A percentile compares a stretch with the other conserved stretches of the same genome.
phyloP scores from a whole-genome alignment of 2,329 filamentous ascomycete species.

The Juglanconis sp. region DNA sequence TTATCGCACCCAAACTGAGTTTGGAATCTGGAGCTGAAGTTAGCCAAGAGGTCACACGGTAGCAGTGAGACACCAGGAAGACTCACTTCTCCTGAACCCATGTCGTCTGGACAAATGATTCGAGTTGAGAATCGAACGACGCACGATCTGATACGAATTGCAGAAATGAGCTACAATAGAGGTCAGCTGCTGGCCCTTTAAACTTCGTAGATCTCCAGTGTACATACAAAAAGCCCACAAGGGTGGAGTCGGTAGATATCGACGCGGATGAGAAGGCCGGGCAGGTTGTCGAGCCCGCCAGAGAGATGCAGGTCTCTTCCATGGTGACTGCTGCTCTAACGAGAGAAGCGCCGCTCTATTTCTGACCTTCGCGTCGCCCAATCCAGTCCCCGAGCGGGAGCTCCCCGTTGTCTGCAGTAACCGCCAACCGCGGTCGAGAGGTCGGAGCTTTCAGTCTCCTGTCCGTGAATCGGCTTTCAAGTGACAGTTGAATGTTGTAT shows the following conservation, averaged over 20 bases:
- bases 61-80: background rate
- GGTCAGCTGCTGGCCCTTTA: background rate
- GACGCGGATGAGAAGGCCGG: slow-evolving; percentile 61
- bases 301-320: slow-evolving; percentile 46
- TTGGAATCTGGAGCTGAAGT: slow-evolving; percentile 63
- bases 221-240: slow-evolving; percentile 57
- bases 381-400: background rate
- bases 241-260: slow-evolving; percentile 52
- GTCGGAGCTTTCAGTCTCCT: background rate
- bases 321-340: slow-evolving; percentile 30
- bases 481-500: slow-evolving; percentile 9
- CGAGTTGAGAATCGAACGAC: slow-evolving; percentile 75
- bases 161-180: slow-evolving; percentile 75
- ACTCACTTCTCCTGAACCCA: slow-evolving; percentile 78
- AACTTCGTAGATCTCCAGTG: too few relatives aligned
- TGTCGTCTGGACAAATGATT: slow-evolving; percentile 66
- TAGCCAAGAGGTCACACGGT: slow-evolving; percentile 10
- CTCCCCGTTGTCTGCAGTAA: background rate
- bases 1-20: slow-evolving; percentile 74
- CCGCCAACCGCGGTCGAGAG: background rate
- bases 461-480: background rate
- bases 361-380: slow-evolving; percentile 6
- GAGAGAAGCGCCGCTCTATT: slow-evolving; percentile 2
- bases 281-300: slow-evolving; percentile 59
- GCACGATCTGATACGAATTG: slow-evolving; percentile 70